A percentile compares a stretch with the other conserved stretches of the same genome.
Evolutionary conservation across 2,329 filamentous ascomycete species (phyloP).

Genomic region (Fusarium nematophilum): DNA sequence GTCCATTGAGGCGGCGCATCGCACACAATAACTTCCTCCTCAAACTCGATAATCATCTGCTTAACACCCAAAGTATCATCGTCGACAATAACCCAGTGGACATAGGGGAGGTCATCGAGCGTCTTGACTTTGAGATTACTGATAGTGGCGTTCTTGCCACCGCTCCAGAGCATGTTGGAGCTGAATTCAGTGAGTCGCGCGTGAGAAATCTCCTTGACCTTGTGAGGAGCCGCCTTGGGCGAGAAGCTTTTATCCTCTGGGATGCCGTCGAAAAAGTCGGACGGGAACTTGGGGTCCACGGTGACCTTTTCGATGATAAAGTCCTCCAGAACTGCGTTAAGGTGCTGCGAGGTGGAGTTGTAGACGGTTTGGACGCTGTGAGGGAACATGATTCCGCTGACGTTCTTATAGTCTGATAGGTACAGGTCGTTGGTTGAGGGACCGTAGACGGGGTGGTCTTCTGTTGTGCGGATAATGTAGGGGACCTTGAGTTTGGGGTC

Average conservation of each 20-base stretch:
- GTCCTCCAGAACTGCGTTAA: constrained; percentile 22
- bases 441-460: constrained; percentile 18
- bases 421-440: constrained; percentile 10
- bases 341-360: constrained; percentile 1
- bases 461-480: constrained; percentile 17
- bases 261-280: background rate
- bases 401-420: constrained; percentile 14
- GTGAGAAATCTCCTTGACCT: background rate
- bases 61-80: constrained; percentile 16
- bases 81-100: constrained; percentile 26
- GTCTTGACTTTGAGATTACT: constrained; percentile 1
- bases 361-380: constrained; percentile 22
- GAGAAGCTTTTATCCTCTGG: constrained; percentile 1
- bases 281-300: background rate
- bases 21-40: constrained; percentile 23
- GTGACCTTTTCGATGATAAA: constrained; percentile 16
- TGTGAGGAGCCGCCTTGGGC: background rate
- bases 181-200: constrained; percentile 28
- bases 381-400: constrained; percentile 16
- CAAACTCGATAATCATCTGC: constrained; percentile 30
- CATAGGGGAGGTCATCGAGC: background rate
- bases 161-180: constrained; percentile 23
- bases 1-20: constrained; percentile 21
- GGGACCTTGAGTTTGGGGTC: constrained; percentile 7
- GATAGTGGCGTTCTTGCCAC: constrained; percentile 1